phyloP scores from a whole-genome alignment of 202 grass and related monocot genomes.

The Bolboschoenoplectus hybrid region DNA sequence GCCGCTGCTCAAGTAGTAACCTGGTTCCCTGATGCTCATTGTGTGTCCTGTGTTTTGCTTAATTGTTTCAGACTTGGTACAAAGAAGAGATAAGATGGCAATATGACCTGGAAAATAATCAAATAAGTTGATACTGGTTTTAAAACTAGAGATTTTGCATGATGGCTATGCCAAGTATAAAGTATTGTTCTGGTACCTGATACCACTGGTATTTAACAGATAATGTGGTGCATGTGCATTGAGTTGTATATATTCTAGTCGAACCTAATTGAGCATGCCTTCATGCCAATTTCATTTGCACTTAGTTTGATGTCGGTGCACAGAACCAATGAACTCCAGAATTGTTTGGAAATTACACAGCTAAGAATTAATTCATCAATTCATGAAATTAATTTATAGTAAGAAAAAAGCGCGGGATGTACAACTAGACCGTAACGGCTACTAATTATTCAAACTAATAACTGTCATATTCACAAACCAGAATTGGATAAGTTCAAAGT shows the following conservation, averaged over 20 bases:
- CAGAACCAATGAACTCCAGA: neutral
- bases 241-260: neutral
- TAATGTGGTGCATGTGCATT: neutral
- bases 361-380: constrained; percentile 1
- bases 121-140: neutral
- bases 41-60: neutral
- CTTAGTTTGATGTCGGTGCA: neutral
- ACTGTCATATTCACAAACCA: neutral
- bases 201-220: neutral
- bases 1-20: constrained; percentile 35
- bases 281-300: neutral
- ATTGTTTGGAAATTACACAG: neutral
- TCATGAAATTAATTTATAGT: neutral
- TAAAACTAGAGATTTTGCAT: neutral
- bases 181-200: neutral
- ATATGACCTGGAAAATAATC: neutral
- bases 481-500: neutral
- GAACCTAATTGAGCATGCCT: neutral
- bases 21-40: constrained; percentile 29
- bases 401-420: constrained; percentile 2
- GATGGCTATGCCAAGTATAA: neutral
- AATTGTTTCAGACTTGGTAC: neutral
- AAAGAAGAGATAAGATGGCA: constrained; percentile 1
- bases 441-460: constrained; percentile 29
- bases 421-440: constrained; percentile 5